These are phyloP conservation scores for Neurospora crassa DNA, from an alignment of 2,329 filamentous ascomycete genomes.

Conservation along the genomic window DNA sequence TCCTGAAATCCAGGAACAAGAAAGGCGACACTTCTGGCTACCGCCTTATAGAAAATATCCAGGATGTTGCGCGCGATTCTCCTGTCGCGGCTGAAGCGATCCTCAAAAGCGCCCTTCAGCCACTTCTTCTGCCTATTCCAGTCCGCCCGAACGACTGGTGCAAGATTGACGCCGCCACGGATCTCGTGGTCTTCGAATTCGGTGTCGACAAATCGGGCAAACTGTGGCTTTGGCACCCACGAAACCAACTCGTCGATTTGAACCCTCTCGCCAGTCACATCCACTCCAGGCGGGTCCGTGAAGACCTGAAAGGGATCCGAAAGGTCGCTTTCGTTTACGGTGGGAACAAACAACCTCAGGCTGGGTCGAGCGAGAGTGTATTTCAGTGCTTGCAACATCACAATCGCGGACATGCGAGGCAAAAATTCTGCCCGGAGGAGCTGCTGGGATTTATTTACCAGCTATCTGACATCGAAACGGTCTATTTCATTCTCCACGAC, in stretches of 20 bases:
- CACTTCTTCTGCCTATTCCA: not conserved
- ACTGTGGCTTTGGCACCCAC: not conserved
- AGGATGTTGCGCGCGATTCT: not conserved
- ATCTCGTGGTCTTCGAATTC: conserved; percentile 17
- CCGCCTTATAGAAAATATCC: not conserved
- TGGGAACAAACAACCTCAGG: not conserved
- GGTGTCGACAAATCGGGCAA: not conserved
- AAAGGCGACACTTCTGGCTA: conserved; percentile 5
- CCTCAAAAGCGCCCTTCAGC: not conserved
- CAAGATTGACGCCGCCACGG: conserved; percentile 5
- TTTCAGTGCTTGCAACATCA: conserved; percentile 1
- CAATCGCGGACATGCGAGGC: not conserved
- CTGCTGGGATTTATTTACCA: conserved; percentile 16
- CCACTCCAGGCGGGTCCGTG: not conserved
- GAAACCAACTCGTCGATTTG: not conserved
- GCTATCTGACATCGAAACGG: conserved; percentile 19
- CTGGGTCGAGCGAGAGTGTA: not conserved
- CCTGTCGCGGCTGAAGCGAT: not conserved
- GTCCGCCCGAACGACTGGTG: not conserved
- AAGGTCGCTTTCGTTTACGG: conserved; percentile 1
- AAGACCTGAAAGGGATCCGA: not conserved
- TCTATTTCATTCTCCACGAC: conserved; percentile 21
- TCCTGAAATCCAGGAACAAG: not conserved
- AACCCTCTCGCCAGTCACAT: too few species aligned
- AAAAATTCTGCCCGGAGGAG: conserved; percentile 14